Base-by-base conservation (phyloP, 805 yeast species). In the Monosporozyma unispora region DNA sequence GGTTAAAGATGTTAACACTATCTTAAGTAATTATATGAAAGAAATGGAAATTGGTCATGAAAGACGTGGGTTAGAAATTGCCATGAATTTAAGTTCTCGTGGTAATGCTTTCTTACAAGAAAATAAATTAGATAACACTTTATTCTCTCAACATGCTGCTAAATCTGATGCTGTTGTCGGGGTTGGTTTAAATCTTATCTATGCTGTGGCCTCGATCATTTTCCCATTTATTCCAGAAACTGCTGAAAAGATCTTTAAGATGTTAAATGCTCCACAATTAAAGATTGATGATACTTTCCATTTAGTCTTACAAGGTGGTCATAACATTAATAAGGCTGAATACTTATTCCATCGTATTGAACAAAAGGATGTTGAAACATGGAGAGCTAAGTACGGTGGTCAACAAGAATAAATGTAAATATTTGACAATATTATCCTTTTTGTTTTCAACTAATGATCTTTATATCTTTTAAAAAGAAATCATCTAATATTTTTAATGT, bases 61-160 rank as follows among this genome's bases (percentile, higher is more conserved):
- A 62, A 84, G 96, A 70, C 84, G 81, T 63, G 98, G 97, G 66
- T 75, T 91, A 54, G 98, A 90, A 68, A 68, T 81, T 37, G 96
- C 96, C 53, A 89, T 93, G 96, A 76, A 86, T 29, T 73, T 93
- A 50, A 85, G 96, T 51, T 80, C 95, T 19, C 81, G 96, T 60
- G 99, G 99, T 69, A 93, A 93, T 71, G 85, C 77, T 68, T 93
- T 91, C 77, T 77, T 93, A 67, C 99, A 93, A 72, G 99, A 91
- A 47, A 89, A 90, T 73, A 90, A 90, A 71, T 77, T 93, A 60
- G 98, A 91, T 69, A 93, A 93, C 76, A 74, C 86, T 9, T 74
- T 90, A 56, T 87, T 81, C 69, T 78, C 80, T 49, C 80, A 87
- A 61, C 66, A 70, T 45, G 95, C 96, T 42, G 87, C 77, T 31